A percentile compares a stretch with the other conserved stretches of the same genome.
Conservation (phyloP, 108 stramenopile species). For the Cyclotella distinguenda region DNA sequence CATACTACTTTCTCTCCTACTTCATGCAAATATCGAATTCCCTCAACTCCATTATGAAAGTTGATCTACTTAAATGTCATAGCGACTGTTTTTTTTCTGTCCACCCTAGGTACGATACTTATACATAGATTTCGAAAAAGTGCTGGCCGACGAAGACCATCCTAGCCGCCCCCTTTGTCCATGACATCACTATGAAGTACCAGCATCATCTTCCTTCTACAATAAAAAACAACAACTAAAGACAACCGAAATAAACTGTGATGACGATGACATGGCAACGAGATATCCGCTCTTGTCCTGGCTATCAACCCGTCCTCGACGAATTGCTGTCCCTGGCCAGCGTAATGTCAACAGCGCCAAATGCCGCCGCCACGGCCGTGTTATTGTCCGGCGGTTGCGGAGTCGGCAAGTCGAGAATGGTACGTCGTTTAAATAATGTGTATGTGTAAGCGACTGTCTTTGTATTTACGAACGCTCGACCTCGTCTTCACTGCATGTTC, state of each 20-base stretch:
- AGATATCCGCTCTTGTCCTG: slow-evolving; percentile 47
- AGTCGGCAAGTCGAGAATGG: slow-evolving; percentile 81
- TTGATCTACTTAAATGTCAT: too few relatives aligned
- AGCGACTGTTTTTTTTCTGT: too few relatives aligned
- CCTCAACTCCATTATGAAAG: too few relatives aligned
- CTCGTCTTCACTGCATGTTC: slow-evolving; percentile 14
- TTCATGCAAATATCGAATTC: too few relatives aligned
- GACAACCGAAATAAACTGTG: neutral
- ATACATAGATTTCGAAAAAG: too few relatives aligned
- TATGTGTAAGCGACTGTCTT: neutral
- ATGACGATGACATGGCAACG: neutral
- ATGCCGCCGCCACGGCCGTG: slow-evolving; percentile 57
- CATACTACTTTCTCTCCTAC: too few relatives aligned
- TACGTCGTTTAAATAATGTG: slow-evolving; percentile 4
- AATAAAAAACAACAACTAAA: too few relatives aligned
- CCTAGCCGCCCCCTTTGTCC: too few relatives aligned
- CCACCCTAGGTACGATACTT: too few relatives aligned
- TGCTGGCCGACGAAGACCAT: too few relatives aligned
- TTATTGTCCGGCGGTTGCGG: slow-evolving; percentile 74
- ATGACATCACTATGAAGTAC: too few relatives aligned
- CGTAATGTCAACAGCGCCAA: slow-evolving; percentile 17
- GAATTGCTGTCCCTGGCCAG: slow-evolving; percentile 42
- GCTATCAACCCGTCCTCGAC: slow-evolving; percentile 56
- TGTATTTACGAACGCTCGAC: slow-evolving; percentile 19
- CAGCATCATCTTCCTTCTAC: too few relatives aligned